Evolutionary conservation across 192 early-diverging fungal species (phyloP).

Genomic region (Backusella parvicylindrica): DNA sequence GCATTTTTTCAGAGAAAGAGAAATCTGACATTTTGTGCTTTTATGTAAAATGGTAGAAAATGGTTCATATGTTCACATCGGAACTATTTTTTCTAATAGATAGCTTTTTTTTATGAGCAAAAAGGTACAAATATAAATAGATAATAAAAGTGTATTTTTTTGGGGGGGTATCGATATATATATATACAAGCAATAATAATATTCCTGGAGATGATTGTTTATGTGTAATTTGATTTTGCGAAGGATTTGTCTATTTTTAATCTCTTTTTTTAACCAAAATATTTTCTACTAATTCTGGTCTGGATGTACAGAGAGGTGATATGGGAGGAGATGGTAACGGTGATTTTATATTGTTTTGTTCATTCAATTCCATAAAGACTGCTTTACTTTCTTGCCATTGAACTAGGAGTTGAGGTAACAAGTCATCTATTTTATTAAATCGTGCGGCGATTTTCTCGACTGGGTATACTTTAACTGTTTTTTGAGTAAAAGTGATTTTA

Average conservation of each 20-base stretch:
- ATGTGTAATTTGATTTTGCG: no score
- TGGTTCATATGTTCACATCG: no score
- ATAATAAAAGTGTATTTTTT: no score
- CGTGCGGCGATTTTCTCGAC: constrained; percentile 9
- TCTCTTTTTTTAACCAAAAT: background rate
- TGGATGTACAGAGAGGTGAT: background rate
- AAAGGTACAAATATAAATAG: no score
- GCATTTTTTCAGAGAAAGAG: background rate
- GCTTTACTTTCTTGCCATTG: constrained; percentile 50
- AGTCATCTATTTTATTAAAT: constrained; percentile 35
- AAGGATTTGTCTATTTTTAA: no score
- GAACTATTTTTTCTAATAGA: no score
- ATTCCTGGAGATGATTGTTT: no score
- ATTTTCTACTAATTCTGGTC: background rate
- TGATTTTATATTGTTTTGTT: constrained; percentile 5
- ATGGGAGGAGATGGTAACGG: constrained; percentile 21
- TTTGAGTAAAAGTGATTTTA: no score
- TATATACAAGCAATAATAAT: no score
- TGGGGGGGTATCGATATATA: no score
- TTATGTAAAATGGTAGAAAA: no score
- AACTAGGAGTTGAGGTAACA: constrained; percentile 39
- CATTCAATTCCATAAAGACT: constrained; percentile 33
- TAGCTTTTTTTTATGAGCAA: no score
- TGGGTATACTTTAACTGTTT: background rate
- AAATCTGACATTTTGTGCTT: background rate